phyloP scores from a whole-genome alignment of 2,329 filamentous ascomycete species.

The Sporothrix humicola region DNA sequence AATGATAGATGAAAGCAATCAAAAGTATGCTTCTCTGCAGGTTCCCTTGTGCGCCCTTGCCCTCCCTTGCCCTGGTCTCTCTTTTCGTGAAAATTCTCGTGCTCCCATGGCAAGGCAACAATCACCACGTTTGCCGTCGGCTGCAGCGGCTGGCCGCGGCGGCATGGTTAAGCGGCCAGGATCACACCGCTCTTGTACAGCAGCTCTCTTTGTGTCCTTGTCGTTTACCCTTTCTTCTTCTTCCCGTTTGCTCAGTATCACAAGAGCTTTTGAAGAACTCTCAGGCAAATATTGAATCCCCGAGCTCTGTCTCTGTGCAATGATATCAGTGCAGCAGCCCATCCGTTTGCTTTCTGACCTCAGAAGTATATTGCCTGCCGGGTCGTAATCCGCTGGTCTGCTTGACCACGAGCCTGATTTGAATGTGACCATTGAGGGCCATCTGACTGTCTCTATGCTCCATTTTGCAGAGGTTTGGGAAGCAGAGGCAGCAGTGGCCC shows the following conservation, averaged over 20 bases:
- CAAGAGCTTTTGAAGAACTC: not conserved
- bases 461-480: slow-evolving; percentile 40
- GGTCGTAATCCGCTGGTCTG: not conserved
- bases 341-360: not conserved
- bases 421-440: not conserved
- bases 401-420: not conserved
- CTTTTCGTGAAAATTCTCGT: not conserved
- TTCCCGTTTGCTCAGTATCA: not conserved
- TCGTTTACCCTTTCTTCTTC: not conserved
- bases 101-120: not conserved
- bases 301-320: not conserved
- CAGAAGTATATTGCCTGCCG: not conserved
- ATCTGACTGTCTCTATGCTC: not conserved
- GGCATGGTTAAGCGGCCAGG: not conserved
- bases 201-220: not conserved
- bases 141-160: slow-evolving; percentile 19
- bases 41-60: slow-evolving; percentile 3
- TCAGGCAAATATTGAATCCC: not conserved
- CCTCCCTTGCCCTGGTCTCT: not conserved
- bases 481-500: slow-evolving; percentile 68
- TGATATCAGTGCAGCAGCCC: not conserved
- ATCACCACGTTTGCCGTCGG: slow-evolving; percentile 21
- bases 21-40: not conserved
- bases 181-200: slow-evolving; percentile 5
- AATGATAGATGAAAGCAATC: too few species aligned